A percentile compares a stretch with the other conserved stretches of the same genome.
Conservation (phyloP, 305 asterid genomes). For the Coffea humblotiana region DNA sequence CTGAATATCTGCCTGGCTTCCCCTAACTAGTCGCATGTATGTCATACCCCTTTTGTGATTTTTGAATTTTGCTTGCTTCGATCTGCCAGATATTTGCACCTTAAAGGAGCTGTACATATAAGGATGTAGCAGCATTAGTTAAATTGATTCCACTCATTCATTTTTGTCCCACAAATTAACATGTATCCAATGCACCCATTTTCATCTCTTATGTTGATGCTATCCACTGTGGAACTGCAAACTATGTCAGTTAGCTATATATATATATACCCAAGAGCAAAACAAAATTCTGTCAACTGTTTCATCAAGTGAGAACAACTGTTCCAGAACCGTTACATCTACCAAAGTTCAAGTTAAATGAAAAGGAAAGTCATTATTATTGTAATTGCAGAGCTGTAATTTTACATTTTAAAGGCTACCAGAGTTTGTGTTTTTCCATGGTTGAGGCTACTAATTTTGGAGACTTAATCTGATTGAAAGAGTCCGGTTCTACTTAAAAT, state of each 20-base stretch:
- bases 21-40: background rate
- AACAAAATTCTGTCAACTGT: background rate
- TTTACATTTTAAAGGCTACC: background rate
- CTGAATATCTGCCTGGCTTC: constrained; percentile 4
- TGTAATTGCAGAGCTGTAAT: background rate
- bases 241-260: background rate
- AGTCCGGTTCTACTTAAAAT: background rate
- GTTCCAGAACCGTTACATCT: background rate
- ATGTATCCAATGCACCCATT: background rate
- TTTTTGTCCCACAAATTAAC: constrained; percentile 8
- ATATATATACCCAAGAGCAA: background rate
- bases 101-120: constrained; percentile 22
- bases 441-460: background rate
- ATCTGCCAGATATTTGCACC: constrained; percentile 7
- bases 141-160: constrained; percentile 8
- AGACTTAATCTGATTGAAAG: background rate
- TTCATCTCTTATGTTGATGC: background rate
- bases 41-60: constrained; percentile 3
- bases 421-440: background rate
- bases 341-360: background rate
- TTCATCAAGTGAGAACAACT: background rate
- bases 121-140: constrained; percentile 13
- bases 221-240: background rate
- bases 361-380: background rate
- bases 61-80: background rate